A percentile compares a stretch with the other conserved stretches of the same genome.
Conservation (phyloP, 2,329 filamentous ascomycete species). For the Trichoderma pleuroti region DNA sequence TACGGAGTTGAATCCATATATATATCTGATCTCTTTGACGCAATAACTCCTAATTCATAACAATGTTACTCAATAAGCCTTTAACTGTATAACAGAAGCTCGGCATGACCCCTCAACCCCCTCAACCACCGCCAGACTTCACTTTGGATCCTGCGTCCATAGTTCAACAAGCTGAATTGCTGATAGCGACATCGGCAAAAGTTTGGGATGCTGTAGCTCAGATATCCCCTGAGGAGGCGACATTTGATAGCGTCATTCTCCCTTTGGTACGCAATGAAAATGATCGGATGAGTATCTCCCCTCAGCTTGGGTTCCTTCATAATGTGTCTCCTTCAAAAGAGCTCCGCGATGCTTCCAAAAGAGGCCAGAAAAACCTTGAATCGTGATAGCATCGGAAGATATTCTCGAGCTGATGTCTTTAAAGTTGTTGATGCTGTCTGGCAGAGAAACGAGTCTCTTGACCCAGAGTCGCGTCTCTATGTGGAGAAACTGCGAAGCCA, state of each 20-base stretch:
- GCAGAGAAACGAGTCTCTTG: background rate
- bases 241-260: slow-evolving; percentile 44
- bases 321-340: slow-evolving; percentile 63
- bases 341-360: slow-evolving; percentile 65
- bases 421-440: slow-evolving; percentile 51
- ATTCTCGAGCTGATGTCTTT: slow-evolving; percentile 73
- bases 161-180: background rate
- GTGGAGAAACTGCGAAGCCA: background rate
- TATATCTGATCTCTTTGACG: background rate
- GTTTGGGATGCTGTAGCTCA: slow-evolving; percentile 43
- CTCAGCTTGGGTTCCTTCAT: slow-evolving; percentile 72
- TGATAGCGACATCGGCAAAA: background rate
- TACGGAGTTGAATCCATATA: background rate
- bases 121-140: background rate
- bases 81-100: background rate
- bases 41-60: background rate
- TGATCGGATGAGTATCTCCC: slow-evolving; percentile 49
- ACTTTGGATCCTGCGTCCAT: background rate
- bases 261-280: slow-evolving; percentile 71
- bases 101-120: background rate
- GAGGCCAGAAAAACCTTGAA: slow-evolving; percentile 68
- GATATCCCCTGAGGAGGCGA: slow-evolving; percentile 44
- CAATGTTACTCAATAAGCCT: background rate
- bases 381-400: slow-evolving; percentile 67
- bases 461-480: slow-evolving; percentile 1